phyloP scores from a whole-genome alignment of 1,284 basidiomycete species.

The Pseudozyma pruni region DNA sequence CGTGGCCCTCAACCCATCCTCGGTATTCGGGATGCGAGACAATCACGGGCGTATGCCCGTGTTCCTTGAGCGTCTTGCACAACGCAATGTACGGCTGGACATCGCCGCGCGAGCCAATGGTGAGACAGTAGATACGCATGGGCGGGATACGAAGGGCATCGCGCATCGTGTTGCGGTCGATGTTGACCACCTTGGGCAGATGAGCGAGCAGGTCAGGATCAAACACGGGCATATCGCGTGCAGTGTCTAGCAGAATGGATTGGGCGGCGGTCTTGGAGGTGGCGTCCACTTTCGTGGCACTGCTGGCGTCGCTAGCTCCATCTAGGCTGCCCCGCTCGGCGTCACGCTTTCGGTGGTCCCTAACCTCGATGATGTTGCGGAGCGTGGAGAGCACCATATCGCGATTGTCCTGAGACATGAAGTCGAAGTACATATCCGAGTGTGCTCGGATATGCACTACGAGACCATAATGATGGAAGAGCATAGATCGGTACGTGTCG shows the following conservation, averaged over 20 bases:
- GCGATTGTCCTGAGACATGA: constrained; percentile 44
- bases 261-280: not conserved
- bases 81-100: constrained; percentile 74
- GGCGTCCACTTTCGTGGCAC: constrained; percentile 9
- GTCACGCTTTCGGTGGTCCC: constrained; percentile 8
- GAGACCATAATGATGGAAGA: constrained; percentile 57
- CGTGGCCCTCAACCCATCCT: constrained; percentile 71
- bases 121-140: constrained; percentile 67
- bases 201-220: constrained; percentile 32
- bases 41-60: constrained; percentile 74
- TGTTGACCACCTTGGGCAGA: constrained; percentile 51
- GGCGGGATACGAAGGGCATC: constrained; percentile 29
- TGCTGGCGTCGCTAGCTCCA: constrained; percentile 6
- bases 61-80: constrained; percentile 68
- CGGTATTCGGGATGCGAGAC: constrained; percentile 77
- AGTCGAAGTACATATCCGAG: constrained; percentile 56
- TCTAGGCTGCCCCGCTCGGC: constrained; percentile 6
- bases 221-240: constrained; percentile 27
- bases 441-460: constrained; percentile 55
- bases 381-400: constrained; percentile 35
- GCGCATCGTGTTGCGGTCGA: constrained; percentile 12
- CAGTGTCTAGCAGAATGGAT: constrained; percentile 19
- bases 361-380: constrained; percentile 25
- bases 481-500: constrained; percentile 46
- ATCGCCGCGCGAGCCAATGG: constrained; percentile 73